Evolutionary conservation across 345 rosid species (phyloP).

Genomic region (Noccaea bulbosa): DNA sequence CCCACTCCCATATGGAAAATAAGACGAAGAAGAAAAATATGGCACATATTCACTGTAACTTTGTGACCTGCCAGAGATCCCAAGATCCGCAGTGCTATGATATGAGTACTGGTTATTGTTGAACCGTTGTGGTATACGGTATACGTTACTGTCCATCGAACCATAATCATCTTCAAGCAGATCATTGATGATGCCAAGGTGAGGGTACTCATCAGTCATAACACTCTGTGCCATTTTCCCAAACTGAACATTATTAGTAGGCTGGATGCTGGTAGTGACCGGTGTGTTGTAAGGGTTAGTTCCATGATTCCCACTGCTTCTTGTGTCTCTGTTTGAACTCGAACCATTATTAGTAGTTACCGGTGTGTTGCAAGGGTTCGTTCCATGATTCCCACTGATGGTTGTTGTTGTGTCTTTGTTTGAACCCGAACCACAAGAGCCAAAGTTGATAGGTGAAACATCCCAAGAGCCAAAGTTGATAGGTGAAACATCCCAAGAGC

Average conservation of each 20-base stretch:
- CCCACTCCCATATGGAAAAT: slow-evolving; percentile 25
- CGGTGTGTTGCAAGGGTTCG: slow-evolving; percentile 43
- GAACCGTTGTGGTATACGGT: slow-evolving; percentile 50
- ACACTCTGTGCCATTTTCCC: no score
- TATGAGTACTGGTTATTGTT: slow-evolving; percentile 56
- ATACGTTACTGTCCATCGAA: slow-evolving; percentile 35
- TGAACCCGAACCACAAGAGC: slow-evolving; percentile 48
- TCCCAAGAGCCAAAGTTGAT: slow-evolving; percentile 56
- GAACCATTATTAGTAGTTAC: neutral
- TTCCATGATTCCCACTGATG: slow-evolving; percentile 15
- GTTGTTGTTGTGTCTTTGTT: slow-evolving; percentile 45
- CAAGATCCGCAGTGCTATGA: slow-evolving; percentile 45
- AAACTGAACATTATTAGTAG: no score
- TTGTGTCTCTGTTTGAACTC: slow-evolving; percentile 50
- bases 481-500: slow-evolving; percentile 47
- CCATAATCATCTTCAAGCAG: no score
- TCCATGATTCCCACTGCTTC: slow-evolving; percentile 14
- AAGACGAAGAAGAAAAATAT: slow-evolving; percentile 41
- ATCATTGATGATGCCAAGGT: no score
- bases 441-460: slow-evolving; percentile 27
- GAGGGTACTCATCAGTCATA: no score
- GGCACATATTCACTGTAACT: slow-evolving; percentile 66
- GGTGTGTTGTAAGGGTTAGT: slow-evolving; percentile 42
- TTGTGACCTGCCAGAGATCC: slow-evolving; percentile 54
- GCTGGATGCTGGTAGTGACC: neutral